A percentile compares a stretch with the other conserved stretches of the same genome.
These are phyloP conservation scores for Prillingera fragicola DNA, from an alignment of 1,284 basidiomycete genomes.

Conservation along the genomic window DNA sequence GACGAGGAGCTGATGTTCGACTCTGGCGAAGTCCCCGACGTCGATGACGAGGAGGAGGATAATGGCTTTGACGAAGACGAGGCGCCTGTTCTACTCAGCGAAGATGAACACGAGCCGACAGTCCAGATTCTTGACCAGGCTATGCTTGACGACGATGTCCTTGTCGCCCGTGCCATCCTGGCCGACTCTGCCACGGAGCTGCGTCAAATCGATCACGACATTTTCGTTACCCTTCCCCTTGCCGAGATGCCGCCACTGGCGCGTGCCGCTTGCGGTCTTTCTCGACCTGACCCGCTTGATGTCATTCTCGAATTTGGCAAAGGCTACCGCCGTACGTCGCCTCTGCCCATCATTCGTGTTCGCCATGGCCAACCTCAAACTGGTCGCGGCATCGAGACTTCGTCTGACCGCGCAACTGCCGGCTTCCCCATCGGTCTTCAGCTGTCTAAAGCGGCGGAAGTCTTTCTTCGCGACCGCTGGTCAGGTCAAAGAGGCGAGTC, in stretches of 20 bases:
- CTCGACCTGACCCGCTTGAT: neutral
- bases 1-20: neutral
- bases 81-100: neutral
- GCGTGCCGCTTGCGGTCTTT: slow-evolving; percentile 4
- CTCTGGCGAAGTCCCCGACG: too few species aligned
- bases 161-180: neutral
- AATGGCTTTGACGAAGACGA: too few species aligned
- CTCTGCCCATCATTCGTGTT: neutral
- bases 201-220: neutral
- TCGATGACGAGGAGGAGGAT: neutral
- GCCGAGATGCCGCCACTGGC: slow-evolving; percentile 1
- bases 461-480: slow-evolving; percentile 3
- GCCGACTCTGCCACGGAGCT: neutral
- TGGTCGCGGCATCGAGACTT: slow-evolving; percentile 2
- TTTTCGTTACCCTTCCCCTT: slow-evolving; percentile 4
- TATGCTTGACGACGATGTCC: slow-evolving; percentile 6
- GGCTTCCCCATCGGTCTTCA: slow-evolving; percentile 8
- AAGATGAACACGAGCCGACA: too few species aligned
- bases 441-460: neutral
- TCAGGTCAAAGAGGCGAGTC: neutral
- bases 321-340: slow-evolving; percentile 5
- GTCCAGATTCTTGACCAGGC: slow-evolving; percentile 1
- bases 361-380: neutral
- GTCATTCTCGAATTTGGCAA: neutral
- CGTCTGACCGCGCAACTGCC: neutral